Base-by-base conservation (phyloP, 2,329 filamentous ascomycete genomes). In the Talaromyces verruculosus region DNA sequence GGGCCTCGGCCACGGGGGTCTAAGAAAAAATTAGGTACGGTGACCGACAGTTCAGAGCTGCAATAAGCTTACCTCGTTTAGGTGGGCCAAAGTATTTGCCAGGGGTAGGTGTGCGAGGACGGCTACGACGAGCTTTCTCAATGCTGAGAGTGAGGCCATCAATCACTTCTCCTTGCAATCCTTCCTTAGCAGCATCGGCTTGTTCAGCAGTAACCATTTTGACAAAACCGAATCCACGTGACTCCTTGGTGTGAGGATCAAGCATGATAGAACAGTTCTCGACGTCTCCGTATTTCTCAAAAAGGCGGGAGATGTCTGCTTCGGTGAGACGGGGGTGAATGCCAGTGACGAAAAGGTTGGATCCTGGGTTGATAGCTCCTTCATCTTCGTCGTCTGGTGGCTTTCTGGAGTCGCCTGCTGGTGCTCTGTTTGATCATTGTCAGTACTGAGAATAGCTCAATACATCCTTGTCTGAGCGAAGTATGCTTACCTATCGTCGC, bases 231-330 rank as follows among this genome's bases (percentile, higher is more conserved):
- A 99, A 99, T 71, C 95, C 95, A 80, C 95, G 95, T 72, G 94
- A 98, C 82, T 99, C 95, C 83, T 97, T 96, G 75, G 92, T 96
- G 81, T 99, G 95, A 68, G 95, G 95, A 77, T 99, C 95, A 76
- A 94, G 89, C 95, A 99, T 99, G 83, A 99, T 99, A 80, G 97
- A 96, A 84, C 94, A 98, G 83, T 96, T 98, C 83, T 98, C 94
- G 62, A 99, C 95, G 77, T 97, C 93, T 72, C 95, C 95, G 75
- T 98, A 98, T 82, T 98, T 99, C 83, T 97, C 93, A 76, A 99
- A 99, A 71, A 99, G 89, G 78, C 93, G 93, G 64, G 91, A 91
- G 68, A 99, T 92, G 77, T 98, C 95, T 17, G 89, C 87, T 80
- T 99, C 95, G 58, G 87, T 89, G 71, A 99, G 87, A 74, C 91